A percentile compares a stretch with the other conserved stretches of the same genome.
phyloP scores from a whole-genome alignment of 129 eudicot genomes.

The Ambrosia artemisiifolia region DNA sequence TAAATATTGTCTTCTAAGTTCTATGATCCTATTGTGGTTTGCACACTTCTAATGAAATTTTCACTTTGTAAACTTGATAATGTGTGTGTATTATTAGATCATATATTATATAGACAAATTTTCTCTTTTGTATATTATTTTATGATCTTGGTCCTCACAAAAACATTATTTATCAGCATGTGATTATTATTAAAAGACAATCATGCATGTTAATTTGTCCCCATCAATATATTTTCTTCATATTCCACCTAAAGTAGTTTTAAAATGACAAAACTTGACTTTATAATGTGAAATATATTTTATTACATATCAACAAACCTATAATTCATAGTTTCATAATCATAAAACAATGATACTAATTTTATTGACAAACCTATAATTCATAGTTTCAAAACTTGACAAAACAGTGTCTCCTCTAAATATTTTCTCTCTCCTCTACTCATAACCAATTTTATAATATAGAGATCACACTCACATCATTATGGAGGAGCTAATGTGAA shows the following conservation, averaged over 20 bases:
- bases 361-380: too few species aligned
- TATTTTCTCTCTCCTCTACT: too few species aligned
- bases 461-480: too few species aligned
- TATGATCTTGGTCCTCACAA: background rate
- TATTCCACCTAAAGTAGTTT: background rate
- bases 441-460: too few species aligned
- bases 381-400: too few species aligned
- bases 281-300: background rate
- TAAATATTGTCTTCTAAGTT: too few species aligned
- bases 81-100: background rate
- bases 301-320: background rate
- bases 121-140: background rate
- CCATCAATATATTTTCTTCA: background rate
- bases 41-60: too few species aligned
- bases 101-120: too few species aligned
- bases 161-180: background rate
- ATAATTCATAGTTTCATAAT: background rate
- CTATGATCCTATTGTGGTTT: too few species aligned
- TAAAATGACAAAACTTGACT: slow-evolving; percentile 1
- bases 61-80: too few species aligned
- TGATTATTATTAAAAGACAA: background rate
- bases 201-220: background rate
- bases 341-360: background rate
- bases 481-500: too few species aligned
- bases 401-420: too few species aligned